These are phyloP conservation scores for Fraxinus pennsylvanica DNA, from an alignment of 257 asterid species.

Conservation along the genomic window DNA sequence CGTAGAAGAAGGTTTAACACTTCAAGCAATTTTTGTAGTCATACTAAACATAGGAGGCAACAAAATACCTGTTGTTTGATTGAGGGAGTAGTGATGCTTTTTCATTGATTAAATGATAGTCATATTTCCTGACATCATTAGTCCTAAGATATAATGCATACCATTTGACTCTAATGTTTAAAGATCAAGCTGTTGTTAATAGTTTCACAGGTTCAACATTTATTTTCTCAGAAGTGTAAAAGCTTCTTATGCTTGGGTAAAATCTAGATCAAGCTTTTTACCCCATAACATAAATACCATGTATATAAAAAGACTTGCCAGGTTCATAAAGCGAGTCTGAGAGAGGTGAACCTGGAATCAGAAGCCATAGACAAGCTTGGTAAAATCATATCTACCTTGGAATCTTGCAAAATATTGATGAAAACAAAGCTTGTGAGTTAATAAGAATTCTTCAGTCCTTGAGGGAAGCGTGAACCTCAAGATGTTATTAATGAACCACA, in stretches of 20 bases:
- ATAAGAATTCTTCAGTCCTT: not conserved
- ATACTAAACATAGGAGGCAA: not conserved
- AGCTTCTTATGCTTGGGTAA: not conserved
- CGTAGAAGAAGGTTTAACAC: not conserved
- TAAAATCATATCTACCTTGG: not conserved
- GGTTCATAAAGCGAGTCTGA: not conserved
- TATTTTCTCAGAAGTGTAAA: not conserved
- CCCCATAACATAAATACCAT: not conserved
- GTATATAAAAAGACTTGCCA: not conserved
- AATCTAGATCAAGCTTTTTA: not conserved
- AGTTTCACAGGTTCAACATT: not conserved
- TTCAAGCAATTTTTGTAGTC: not conserved
- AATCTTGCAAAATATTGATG: not conserved
- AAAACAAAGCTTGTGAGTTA: not conserved
- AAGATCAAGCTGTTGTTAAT: not conserved
- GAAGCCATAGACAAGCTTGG: not conserved
- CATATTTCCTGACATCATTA: not conserved
- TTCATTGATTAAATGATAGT: not conserved
- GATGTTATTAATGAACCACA: not conserved
- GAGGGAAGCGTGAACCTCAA: not conserved
- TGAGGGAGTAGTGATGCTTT: not conserved
- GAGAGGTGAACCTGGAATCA: not conserved
- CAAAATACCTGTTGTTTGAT: not conserved
- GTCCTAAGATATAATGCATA: not conserved
- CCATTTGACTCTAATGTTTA: not conserved